These are phyloP conservation scores for Immersiella caudata DNA, from an alignment of 495 filamentous ascomycete genomes.

Conservation along the genomic window DNA sequence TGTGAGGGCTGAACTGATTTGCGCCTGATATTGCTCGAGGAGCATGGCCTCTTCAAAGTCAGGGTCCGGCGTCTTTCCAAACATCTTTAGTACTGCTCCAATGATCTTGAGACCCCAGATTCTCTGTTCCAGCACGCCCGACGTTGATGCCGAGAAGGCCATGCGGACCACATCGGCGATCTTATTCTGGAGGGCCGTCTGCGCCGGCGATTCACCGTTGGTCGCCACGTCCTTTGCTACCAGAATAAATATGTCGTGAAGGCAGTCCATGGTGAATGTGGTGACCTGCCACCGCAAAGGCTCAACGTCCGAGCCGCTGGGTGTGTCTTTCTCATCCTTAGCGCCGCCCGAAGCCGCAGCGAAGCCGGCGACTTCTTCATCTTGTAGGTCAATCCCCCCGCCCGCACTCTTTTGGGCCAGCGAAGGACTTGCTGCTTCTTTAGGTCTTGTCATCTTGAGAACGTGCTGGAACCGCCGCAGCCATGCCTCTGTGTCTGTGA, in stretches of 20 bases:
- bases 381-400: conserved; percentile 73
- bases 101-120: conserved; percentile 91
- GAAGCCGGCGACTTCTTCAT: conserved; percentile 97
- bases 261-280: conserved; percentile 88
- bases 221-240: conserved; percentile 73
- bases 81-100: conserved; percentile 90
- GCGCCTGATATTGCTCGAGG: conserved; percentile 96
- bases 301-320: conserved; percentile 74
- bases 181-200: conserved; percentile 74
- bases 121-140: conserved; percentile 83
- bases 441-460: conserved; percentile 79
- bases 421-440: conserved; percentile 54
- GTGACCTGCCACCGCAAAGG: conserved; percentile 93
- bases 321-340: conserved; percentile 63
- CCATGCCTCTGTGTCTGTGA: conserved; percentile 78
- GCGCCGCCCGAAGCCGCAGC: conserved; percentile 67
- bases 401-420: conserved; percentile 47
- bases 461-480: conserved; percentile 84
- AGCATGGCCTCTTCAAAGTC: conserved; percentile 95
- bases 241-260: conserved; percentile 79
- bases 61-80: conserved; percentile 92
- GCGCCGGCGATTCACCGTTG: conserved; percentile 70
- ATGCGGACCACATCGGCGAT: conserved; percentile 94
- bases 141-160: conserved; percentile 96
- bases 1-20: conserved; percentile 94